Percentiles rank a stretch among this genome's conserved stretches.
These are phyloP conservation scores for Cyberlindnera japonica DNA, from an alignment of 805 yeast species.

Conservation along the genomic window DNA sequence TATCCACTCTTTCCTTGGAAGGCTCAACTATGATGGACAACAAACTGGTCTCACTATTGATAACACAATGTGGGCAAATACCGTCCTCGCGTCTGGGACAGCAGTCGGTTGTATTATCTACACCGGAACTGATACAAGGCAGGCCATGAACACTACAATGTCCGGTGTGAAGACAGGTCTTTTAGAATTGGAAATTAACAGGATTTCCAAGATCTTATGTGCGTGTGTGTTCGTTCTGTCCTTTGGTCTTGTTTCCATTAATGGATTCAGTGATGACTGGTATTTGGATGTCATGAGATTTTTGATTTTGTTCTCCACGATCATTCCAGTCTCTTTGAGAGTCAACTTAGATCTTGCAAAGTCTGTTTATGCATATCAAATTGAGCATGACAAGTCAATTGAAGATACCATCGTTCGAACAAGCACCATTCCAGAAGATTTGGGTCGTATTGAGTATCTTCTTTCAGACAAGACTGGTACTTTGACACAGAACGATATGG, in stretches of 20 bases:
- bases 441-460: conserved; percentile 91
- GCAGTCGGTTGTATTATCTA: conserved; percentile 85
- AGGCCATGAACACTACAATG: conserved; percentile 86
- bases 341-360: conserved; percentile 95
- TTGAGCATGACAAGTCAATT: conserved; percentile 80
- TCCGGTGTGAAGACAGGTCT: conserved; percentile 87
- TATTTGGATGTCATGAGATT: conserved; percentile 88
- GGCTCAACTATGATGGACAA: conserved; percentile 54
- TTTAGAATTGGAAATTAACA: conserved; percentile 86
- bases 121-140: conserved; percentile 92
- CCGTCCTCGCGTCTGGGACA: conserved; percentile 91
- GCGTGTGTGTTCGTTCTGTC: conserved; percentile 79
- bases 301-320: conserved; percentile 86
- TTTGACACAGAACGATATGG: conserved; percentile 97
- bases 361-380: conserved; percentile 92
- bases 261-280: conserved; percentile 77
- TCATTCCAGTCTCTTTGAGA: conserved; percentile 92
- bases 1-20: conserved; percentile 80
- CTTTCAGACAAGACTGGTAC: conserved; percentile 97
- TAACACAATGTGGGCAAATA: conserved; percentile 96
- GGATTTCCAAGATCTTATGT: conserved; percentile 83
- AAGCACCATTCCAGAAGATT: conserved; percentile 95
- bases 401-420: conserved; percentile 92
- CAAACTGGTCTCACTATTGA: conserved; percentile 73
- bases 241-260: conserved; percentile 69